These are phyloP conservation scores for Fusarium concolor DNA, from an alignment of 2,329 filamentous ascomycete genomes.

Conservation along the genomic window DNA sequence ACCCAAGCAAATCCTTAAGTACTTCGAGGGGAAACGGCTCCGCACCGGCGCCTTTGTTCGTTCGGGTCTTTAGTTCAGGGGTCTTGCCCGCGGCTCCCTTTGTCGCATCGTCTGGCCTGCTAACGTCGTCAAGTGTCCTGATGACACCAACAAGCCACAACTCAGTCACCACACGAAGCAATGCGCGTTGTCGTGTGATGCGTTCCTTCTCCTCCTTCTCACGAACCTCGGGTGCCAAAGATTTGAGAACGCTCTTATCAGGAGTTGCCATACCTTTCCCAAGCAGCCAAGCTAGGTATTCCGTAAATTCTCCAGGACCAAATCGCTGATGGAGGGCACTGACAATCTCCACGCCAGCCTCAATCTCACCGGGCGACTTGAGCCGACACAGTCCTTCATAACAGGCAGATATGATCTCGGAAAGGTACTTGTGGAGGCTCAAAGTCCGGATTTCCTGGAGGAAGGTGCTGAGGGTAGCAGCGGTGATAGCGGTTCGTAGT, in stretches of 20 bases:
- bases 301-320: constrained; percentile 88
- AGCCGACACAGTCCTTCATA: constrained; percentile 94
- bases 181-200: constrained; percentile 82
- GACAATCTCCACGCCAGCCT: constrained; percentile 90
- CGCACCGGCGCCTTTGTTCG: constrained; percentile 70
- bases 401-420: constrained; percentile 95
- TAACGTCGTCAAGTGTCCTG: constrained; percentile 79
- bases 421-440: constrained; percentile 95
- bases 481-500: constrained; percentile 86
- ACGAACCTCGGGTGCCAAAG: constrained; percentile 80
- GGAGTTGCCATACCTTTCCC: constrained; percentile 92
- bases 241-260: constrained; percentile 85
- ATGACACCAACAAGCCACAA: constrained; percentile 94
- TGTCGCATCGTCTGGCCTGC: constrained; percentile 71
- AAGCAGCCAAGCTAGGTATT: constrained; percentile 90
- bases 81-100: constrained; percentile 72
- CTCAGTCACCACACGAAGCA: constrained; percentile 92
- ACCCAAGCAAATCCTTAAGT: constrained; percentile 93
- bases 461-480: constrained; percentile 83
- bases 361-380: constrained; percentile 91
- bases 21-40: constrained; percentile 98
- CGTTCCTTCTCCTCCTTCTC: constrained; percentile 98
- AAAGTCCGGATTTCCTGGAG: constrained; percentile 89
- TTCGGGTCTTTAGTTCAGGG: constrained; percentile 67
- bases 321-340: constrained; percentile 97